Conservation (phyloP, 805 yeast species). For the Cyberlindnera bimundalis region DNA sequence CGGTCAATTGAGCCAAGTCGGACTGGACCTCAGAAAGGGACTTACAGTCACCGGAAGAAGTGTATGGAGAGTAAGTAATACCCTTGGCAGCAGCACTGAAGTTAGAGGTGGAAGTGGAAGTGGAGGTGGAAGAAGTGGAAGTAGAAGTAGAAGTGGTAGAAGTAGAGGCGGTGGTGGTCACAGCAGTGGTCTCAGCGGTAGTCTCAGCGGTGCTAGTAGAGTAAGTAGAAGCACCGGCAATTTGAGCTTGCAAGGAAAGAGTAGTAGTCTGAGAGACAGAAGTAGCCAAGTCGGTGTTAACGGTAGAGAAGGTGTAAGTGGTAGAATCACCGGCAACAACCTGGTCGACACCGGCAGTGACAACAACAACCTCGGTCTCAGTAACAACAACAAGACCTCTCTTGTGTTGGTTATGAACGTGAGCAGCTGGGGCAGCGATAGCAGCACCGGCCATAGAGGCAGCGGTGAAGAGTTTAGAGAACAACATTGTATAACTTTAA, state of each 20-base stretch:
- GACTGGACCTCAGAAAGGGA: constrained; percentile 51
- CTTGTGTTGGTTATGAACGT: constrained; percentile 57
- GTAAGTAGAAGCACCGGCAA: constrained; percentile 31
- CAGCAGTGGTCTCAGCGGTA: constrained; percentile 11
- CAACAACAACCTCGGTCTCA: constrained; percentile 46
- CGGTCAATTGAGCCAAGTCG: constrained; percentile 53
- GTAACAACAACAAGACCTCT: constrained; percentile 51
- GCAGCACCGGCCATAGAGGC: constrained; percentile 41
- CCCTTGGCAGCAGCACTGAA: constrained; percentile 52
- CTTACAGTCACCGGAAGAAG: constrained; percentile 66
- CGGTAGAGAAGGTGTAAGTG: constrained; percentile 26
- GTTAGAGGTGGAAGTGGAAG: constrained; percentile 33
- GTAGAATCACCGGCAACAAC: constrained; percentile 31
- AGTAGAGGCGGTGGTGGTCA: constrained; percentile 29
- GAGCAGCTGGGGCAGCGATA: constrained; percentile 53
- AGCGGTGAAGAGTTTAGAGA: constrained; percentile 39
- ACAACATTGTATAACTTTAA: constrained; percentile 38
- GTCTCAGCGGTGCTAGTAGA: constrained; percentile 15
- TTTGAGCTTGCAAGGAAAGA: constrained; percentile 27
- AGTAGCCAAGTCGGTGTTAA: constrained; percentile 28
- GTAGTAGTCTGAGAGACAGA: constrained; percentile 27
- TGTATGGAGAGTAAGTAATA: constrained; percentile 80
- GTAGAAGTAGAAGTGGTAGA: constrained; percentile 24
- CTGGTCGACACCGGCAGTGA: constrained; percentile 40
- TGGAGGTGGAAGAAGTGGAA: constrained; percentile 26